A percentile compares a stretch with the other conserved stretches of the same genome.
These are phyloP conservation scores for Dipteronia dyeriana DNA, from an alignment of 345 rosid species.

Conservation along the genomic window DNA sequence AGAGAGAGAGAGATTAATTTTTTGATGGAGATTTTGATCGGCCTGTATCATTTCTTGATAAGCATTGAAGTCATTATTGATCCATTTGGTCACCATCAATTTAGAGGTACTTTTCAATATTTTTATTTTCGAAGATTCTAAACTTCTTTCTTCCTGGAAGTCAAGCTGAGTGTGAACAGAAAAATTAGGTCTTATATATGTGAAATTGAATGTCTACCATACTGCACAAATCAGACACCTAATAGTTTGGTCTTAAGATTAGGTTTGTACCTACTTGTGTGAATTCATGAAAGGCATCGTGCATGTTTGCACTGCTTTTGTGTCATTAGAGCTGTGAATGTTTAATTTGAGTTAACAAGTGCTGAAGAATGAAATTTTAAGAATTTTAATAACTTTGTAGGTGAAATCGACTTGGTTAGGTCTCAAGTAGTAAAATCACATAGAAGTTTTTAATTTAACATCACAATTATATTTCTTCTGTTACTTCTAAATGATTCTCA, in stretches of 20 bases:
- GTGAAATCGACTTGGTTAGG: not conserved
- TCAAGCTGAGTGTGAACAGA: not conserved
- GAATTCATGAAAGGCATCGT: not conserved
- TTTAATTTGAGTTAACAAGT: not conserved
- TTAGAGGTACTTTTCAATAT: not conserved
- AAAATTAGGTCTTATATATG: not conserved
- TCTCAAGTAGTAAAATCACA: too few relatives aligned
- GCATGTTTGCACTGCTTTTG: not conserved
- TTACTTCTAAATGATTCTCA: too few relatives aligned
- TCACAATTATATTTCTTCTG: too few relatives aligned
- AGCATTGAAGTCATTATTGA: constrained; percentile 15
- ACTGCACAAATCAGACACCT: not conserved
- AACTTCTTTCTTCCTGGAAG: constrained; percentile 4
- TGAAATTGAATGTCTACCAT: not conserved
- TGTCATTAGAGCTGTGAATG: not conserved
- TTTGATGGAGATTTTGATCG: constrained; percentile 9
- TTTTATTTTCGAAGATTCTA: not conserved
- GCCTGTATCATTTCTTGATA: constrained; percentile 10
- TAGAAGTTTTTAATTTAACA: too few relatives aligned
- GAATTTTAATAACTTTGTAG: not conserved
- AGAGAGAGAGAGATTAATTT: not conserved
- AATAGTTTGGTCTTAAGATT: not conserved
- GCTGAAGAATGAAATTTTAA: not conserved
- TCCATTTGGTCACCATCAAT: constrained; percentile 1
- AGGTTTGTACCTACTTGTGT: not conserved